Evolutionary conservation across 2,329 filamentous ascomycete species (phyloP).

Genomic region (Ascochyta pisi): DNA sequence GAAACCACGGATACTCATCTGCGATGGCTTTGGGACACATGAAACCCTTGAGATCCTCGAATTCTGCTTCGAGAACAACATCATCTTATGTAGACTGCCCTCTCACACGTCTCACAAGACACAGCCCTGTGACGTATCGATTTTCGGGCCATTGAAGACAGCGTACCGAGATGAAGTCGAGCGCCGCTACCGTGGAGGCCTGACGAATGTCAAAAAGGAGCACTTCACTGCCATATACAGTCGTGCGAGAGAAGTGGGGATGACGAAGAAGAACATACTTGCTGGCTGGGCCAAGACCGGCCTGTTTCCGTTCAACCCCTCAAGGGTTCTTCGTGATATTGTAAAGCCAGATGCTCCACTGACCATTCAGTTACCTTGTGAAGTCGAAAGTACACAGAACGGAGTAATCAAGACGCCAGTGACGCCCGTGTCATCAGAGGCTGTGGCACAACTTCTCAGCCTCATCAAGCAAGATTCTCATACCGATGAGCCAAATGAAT

Average conservation of each 20-base stretch:
- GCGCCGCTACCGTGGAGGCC: neutral
- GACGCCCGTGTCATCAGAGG: neutral
- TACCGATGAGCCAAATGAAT: neutral
- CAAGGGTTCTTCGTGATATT: neutral
- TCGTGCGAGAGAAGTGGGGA: neutral
- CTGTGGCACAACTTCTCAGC: neutral
- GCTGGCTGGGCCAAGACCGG: neutral
- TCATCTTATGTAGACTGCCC: neutral
- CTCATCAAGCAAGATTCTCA: neutral
- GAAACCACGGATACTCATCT: neutral
- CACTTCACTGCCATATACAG: neutral
- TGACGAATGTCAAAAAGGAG: neutral
- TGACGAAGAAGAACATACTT: neutral
- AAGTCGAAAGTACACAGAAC: neutral
- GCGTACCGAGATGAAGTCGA: neutral
- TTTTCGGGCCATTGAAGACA: neutral
- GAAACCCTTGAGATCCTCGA: neutral
- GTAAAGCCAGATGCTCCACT: neutral
- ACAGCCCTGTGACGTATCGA: neutral
- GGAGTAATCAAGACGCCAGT: neutral
- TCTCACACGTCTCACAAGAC: neutral
- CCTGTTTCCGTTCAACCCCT: neutral
- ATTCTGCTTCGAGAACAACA: neutral
- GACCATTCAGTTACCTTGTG: neutral
- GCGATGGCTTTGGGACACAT: neutral